Base-by-base conservation (phyloP, 1,284 basidiomycete genomes). In the Phylloboletellus chloephorus region DNA sequence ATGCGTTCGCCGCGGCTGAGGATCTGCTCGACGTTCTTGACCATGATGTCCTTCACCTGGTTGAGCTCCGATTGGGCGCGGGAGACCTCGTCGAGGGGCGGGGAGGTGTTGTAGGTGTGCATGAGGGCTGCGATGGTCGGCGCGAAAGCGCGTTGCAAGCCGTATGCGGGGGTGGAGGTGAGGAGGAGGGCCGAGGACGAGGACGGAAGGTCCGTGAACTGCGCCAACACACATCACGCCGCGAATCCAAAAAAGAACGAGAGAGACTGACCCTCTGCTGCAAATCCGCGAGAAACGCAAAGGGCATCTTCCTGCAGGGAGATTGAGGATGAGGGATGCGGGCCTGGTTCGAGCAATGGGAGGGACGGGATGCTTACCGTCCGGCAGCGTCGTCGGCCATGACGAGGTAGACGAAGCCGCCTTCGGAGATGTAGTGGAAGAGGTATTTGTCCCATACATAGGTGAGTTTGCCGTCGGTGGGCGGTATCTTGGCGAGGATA, bases 21-120 rank as follows among this genome's bases (percentile, higher is more conserved):
- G 52, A 98, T 96, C 65, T 92, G 87, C 65, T 94, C 90, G 46
- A 95, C 91, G 61, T 94, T 94, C 64, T 93, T 88, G 28, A 96
- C 93, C 92, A 97, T 96, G 65, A 97, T 92, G 54, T 95, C 88
- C 65, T 97, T 97, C 35, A 95, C 92, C 55, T 93, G 87, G 48
- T 86, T 85, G 22, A 98, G 74, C 60, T 98, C 94, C 7, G 76
- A 76, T 60, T 94, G 92, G 2, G 96, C 95, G 49, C 89, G 85
- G 23, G 81, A 70, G 44, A 98, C 81, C 44, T 94, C 91, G 61
- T 98, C 95, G n/a, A 76, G 71, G 7, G 91, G 89, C n/a, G 92
- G 92, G 11, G 81, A 69, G 25, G 87, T 87, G 58, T 91, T 93
- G 71, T 89, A 98, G 41, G 82, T 79, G 54, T 87, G 75, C 77